Evolutionary conservation across 768 basidiomycete species (phyloP).

Genomic region (Neoboletus magnificus): DNA sequence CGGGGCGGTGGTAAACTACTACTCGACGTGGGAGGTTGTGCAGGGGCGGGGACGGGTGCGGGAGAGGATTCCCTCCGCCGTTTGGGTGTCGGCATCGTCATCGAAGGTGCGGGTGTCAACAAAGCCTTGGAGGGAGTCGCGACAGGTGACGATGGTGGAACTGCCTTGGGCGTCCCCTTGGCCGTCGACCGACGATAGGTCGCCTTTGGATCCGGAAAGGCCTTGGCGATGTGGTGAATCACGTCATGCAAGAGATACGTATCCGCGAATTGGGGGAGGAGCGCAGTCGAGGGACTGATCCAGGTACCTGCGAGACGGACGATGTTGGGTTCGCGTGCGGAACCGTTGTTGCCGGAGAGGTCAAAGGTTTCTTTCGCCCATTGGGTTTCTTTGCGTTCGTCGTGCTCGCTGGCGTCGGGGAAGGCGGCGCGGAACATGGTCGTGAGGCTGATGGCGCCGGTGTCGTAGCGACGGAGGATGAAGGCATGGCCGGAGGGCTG

Average conservation of each 20-base stretch:
- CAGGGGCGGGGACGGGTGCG: constrained; percentile 25
- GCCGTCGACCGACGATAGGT: constrained; percentile 72
- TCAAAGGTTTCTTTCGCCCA: constrained; percentile 85
- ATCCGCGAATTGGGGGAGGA: constrained; percentile 53
- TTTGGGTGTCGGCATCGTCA: constrained; percentile 50
- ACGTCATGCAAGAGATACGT: constrained; percentile 61
- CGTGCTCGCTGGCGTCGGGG: constrained; percentile 70
- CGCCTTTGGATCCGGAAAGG: constrained; percentile 71
- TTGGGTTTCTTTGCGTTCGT: constrained; percentile 74
- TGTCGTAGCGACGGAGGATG: constrained; percentile 91
- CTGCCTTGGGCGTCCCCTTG: constrained; percentile 30
- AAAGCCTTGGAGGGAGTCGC: constrained; percentile 20
- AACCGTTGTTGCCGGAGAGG: constrained; percentile 72
- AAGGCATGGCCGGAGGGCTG: constrained; percentile 85
- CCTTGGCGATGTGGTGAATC: constrained; percentile 63
- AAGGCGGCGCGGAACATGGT: constrained; percentile 98
- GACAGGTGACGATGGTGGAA: constrained; percentile 27
- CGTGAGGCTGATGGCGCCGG: constrained; percentile 85
- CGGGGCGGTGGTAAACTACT: constrained; percentile 40
- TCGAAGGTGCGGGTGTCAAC: constrained; percentile 35
- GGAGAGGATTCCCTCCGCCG: constrained; percentile 60
- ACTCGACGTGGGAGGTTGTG: constrained; percentile 14
- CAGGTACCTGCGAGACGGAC: constrained; percentile 88
- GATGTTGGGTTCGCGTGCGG: constrained; percentile 51
- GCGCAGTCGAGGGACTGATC: constrained; percentile 66